A percentile compares a stretch with the other conserved stretches of the same genome.
Evolutionary conservation across 2,329 filamentous ascomycete genomes (phyloP).

Genomic region (Cercospora canescens): DNA sequence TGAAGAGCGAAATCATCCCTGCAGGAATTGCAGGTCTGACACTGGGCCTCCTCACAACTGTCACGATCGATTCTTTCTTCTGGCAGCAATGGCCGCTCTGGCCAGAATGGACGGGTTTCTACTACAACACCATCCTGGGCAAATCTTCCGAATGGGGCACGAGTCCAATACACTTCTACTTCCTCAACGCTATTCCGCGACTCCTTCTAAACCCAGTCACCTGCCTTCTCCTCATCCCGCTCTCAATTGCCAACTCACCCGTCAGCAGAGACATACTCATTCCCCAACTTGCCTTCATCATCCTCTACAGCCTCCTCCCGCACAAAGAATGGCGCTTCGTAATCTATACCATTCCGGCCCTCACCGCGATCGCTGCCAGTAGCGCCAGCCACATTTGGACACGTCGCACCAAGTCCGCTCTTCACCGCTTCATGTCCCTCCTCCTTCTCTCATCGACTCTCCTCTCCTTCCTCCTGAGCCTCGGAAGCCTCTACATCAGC

Average conservation of each 20-base stretch:
- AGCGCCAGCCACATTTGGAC: constrained; percentile 66
- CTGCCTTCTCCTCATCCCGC: constrained; percentile 53
- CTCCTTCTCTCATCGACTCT: constrained; percentile 61
- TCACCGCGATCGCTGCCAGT: constrained; percentile 76
- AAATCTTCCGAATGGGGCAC: constrained; percentile 86
- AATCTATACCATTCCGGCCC: constrained; percentile 77
- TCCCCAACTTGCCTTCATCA: constrained; percentile 71
- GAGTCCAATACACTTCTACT: constrained; percentile 84
- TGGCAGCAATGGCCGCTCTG: constrained; percentile 78
- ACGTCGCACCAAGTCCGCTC: constrained; percentile 61
- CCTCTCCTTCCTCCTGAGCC: constrained; percentile 60
- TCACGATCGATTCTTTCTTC: constrained; percentile 86
- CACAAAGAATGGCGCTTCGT: constrained; percentile 98
- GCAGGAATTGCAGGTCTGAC: constrained; percentile 65
- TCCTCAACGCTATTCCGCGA: constrained; percentile 75
- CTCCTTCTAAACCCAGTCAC: constrained; percentile 78
- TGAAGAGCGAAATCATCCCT: constrained; percentile 60
- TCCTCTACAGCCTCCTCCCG: constrained; percentile 81
- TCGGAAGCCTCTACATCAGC: constrained; percentile 72
- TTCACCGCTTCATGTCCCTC: constrained; percentile 58
- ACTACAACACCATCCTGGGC: constrained; percentile 85
- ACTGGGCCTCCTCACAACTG: constrained; percentile 67
- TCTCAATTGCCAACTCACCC: constrained; percentile 52
- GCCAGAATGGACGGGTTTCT: constrained; percentile 88
- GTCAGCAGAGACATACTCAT: constrained; percentile 56